A percentile compares a stretch with the other conserved stretches of the same genome.
Conservation (phyloP, 2,329 filamentous ascomycete genomes). For the Microsporum canis region DNA sequence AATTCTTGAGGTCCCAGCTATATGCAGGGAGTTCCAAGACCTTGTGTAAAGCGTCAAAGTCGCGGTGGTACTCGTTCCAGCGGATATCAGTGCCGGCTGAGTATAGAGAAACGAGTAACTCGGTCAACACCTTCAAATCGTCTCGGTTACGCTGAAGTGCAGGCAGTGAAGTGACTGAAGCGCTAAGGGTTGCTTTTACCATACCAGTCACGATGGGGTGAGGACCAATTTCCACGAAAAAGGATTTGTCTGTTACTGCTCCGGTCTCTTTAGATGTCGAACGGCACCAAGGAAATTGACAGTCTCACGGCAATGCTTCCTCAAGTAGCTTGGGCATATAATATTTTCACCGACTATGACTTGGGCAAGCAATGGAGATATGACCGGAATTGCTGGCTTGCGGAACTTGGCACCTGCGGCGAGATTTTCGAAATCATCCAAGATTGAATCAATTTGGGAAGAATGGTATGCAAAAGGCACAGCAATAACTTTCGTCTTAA, state of each 20-base stretch:
- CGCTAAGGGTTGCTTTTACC: slow-evolving; percentile 54
- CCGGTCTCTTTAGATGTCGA: slow-evolving; percentile 45
- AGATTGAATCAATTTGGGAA: slow-evolving; percentile 51
- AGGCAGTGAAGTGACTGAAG: slow-evolving; percentile 41
- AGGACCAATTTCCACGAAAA: slow-evolving; percentile 64
- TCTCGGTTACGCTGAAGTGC: slow-evolving; percentile 53
- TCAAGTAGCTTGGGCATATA: slow-evolving; percentile 29
- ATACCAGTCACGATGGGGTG: slow-evolving; percentile 59
- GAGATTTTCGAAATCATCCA: slow-evolving; percentile 47
- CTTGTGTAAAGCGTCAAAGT: slow-evolving; percentile 47
- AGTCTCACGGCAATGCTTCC: slow-evolving; percentile 53
- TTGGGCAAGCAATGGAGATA: slow-evolving; percentile 56
- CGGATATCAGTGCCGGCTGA: slow-evolving; percentile 51
- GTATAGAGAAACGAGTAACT: slow-evolving; percentile 50
- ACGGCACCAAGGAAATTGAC: slow-evolving; percentile 59
- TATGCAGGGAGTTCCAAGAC: slow-evolving; percentile 58
- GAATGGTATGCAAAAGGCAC: slow-evolving; percentile 54
- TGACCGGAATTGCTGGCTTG: slow-evolving; percentile 48
- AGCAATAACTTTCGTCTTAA: slow-evolving; percentile 37
- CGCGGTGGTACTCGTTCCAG: slow-evolving; percentile 59
- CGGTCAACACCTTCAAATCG: slow-evolving; percentile 53
- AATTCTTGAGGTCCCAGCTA: slow-evolving; percentile 58
- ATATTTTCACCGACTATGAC: slow-evolving; percentile 36
- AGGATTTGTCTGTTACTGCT: slow-evolving; percentile 53
- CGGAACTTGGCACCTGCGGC: slow-evolving; percentile 46